phyloP scores from a whole-genome alignment of 495 filamentous ascomycete genomes.

The Penicillium parvum region DNA sequence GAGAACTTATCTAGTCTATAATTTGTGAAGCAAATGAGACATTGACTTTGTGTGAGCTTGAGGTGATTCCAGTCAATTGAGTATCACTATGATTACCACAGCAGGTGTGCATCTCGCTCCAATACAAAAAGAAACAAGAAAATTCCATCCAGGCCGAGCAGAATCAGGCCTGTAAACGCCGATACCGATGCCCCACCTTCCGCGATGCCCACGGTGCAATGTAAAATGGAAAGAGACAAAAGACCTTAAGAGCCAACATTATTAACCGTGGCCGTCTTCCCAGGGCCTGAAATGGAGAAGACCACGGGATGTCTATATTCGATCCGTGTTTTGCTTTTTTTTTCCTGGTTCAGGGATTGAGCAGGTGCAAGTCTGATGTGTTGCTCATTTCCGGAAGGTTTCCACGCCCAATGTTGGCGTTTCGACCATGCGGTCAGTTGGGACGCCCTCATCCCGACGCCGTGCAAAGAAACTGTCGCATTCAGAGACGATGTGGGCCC shows the following conservation, averaged over 20 bases:
- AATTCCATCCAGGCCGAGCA: constrained; percentile 2
- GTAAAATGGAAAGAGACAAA: constrained; percentile 14
- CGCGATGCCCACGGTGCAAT: constrained; percentile 21
- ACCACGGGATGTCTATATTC: constrained; percentile 16
- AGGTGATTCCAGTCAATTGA: not conserved
- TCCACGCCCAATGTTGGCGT: constrained; percentile 86
- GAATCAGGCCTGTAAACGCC: constrained; percentile 19
- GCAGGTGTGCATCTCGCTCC: constrained; percentile 10
- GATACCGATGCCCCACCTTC: constrained; percentile 24
- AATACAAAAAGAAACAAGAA: constrained; percentile 10
- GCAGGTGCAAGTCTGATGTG: too few species aligned
- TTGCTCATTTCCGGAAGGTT: constrained; percentile 59
- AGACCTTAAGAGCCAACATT: constrained; percentile 5
- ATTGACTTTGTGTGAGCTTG: not conserved
- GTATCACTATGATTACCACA: constrained; percentile 18
- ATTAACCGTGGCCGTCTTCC: constrained; percentile 6
- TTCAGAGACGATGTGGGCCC: constrained; percentile 77
- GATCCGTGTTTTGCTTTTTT: not conserved
- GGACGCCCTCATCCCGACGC: constrained; percentile 79
- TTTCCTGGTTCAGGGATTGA: not conserved
- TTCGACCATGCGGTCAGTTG: constrained; percentile 70
- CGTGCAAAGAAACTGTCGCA: constrained; percentile 91
- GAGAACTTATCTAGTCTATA: not conserved
- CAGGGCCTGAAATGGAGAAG: not conserved
- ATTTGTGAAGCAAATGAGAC: not conserved